phyloP scores from a whole-genome alignment of 2,329 filamentous ascomycete genomes.

The Diaporthe capsici region DNA sequence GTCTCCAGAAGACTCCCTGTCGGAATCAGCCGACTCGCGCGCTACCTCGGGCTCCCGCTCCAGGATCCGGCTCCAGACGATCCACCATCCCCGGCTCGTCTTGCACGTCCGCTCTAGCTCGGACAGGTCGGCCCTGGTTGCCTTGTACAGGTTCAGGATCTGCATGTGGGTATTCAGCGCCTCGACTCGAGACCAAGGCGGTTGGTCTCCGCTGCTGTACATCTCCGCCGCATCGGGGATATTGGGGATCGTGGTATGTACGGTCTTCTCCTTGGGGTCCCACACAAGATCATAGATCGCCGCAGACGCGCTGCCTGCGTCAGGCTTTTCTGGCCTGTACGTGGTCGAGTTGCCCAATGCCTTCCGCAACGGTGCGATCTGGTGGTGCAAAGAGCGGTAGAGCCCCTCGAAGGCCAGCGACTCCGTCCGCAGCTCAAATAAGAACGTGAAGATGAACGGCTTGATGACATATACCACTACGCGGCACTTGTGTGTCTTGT shows the following conservation, averaged over 20 bases:
- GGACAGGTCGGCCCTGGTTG: conserved; percentile 57
- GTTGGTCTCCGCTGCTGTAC: conserved; percentile 46
- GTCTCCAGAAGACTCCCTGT: conserved; percentile 36
- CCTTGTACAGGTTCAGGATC: conserved; percentile 69
- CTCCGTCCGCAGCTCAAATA: conserved; percentile 75
- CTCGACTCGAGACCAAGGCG: conserved; percentile 71
- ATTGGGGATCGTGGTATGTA: conserved; percentile 76
- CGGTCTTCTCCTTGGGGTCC: conserved; percentile 68
- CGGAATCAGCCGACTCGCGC: background rate
- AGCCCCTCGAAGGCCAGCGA: conserved; percentile 68
- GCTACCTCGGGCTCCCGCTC: conserved; percentile 50
- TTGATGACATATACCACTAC: conserved; percentile 81
- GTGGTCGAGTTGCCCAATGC: conserved; percentile 69
- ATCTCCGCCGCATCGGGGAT: conserved; percentile 65
- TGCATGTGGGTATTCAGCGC: conserved; percentile 76
- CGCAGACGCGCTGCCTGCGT: conserved; percentile 51
- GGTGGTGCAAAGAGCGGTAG: conserved; percentile 72
- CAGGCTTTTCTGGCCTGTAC: conserved; percentile 68
- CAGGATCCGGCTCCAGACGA: conserved; percentile 74
- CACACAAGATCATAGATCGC: conserved; percentile 75
- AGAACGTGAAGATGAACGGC: conserved; percentile 83
- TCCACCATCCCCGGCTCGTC: conserved; percentile 78
- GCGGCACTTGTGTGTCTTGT: conserved; percentile 70
- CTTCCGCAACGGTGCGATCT: conserved; percentile 71
- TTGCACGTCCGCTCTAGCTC: conserved; percentile 75